Evolutionary conservation across 441 rosid genomes (phyloP).

Genomic region (Theobroma grandiflorum): DNA sequence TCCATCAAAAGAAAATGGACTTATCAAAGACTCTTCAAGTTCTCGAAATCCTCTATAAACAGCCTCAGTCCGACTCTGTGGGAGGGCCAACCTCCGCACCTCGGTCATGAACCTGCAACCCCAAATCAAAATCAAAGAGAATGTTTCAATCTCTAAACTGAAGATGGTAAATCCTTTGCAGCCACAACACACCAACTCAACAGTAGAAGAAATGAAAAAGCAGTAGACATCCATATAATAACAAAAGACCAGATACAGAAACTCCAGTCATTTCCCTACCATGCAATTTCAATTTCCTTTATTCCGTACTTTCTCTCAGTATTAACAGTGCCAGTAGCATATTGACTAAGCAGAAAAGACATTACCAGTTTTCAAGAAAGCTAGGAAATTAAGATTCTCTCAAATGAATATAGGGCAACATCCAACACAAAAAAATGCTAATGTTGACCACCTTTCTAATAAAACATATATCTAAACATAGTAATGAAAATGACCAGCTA

Average conservation of each 20-base stretch:
- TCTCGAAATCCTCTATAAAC: constrained; percentile 85
- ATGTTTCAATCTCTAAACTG: too few relatives aligned
- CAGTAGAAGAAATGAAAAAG: not conserved
- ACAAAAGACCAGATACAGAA: not conserved
- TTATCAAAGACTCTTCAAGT: constrained; percentile 85
- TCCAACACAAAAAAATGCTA: not conserved
- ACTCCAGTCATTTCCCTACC: not conserved
- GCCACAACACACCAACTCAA: not conserved
- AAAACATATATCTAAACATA: not conserved
- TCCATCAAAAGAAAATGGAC: constrained; percentile 61
- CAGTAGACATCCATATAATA: not conserved
- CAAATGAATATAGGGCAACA: not conserved
- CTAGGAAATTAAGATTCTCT: not conserved
- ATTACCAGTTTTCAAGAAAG: too few relatives aligned
- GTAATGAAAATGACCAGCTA: not conserved
- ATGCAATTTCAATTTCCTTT: not conserved
- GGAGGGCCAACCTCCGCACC: constrained; percentile 83
- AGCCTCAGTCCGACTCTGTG: constrained; percentile 76
- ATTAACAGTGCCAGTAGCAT: not conserved
- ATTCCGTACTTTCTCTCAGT: too few relatives aligned
- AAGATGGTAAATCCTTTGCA: not conserved
- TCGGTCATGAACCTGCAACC: constrained; percentile 83
- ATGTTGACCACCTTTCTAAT: too few relatives aligned
- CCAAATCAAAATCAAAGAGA: constrained; percentile 8
- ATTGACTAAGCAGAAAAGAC: not conserved